Percentiles rank a stretch among this genome's conserved stretches.
Evolutionary conservation across 768 basidiomycete genomes (phyloP).

Genomic region (Mycena epipterygia): DNA sequence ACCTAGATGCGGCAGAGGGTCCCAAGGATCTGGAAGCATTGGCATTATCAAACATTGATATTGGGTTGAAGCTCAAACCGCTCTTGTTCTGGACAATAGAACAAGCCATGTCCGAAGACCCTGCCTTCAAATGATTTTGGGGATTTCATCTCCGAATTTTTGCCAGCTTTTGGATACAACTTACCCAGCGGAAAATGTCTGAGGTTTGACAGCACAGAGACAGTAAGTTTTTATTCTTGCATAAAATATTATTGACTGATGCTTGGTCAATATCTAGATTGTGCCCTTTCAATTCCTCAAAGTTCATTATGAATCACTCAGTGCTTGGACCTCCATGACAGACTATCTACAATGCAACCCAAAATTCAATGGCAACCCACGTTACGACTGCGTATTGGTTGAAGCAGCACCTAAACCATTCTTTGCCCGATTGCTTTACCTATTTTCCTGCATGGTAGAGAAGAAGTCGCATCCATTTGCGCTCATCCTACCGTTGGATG

Average conservation of each 20-base stretch:
- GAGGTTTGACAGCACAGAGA: not conserved
- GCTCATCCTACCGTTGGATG: not conserved
- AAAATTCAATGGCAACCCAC: slow-evolving; percentile 40
- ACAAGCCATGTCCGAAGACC: not conserved
- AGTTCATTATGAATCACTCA: too few species aligned
- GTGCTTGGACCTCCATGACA: too few species aligned
- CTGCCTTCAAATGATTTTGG: not conserved
- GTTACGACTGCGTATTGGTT: slow-evolving; percentile 25
- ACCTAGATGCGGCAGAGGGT: not conserved
- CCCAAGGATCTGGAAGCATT: slow-evolving; percentile 2
- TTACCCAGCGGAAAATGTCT: not conserved
- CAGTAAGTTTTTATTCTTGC: not conserved
- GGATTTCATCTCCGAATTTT: not conserved
- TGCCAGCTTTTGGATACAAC: not conserved
- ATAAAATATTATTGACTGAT: too few species aligned
- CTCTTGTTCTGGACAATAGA: not conserved
- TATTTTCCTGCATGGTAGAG: not conserved
- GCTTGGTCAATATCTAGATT: not conserved
- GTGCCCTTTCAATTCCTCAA: not conserved
- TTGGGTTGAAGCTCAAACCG: not conserved
- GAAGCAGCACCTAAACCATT: not conserved
- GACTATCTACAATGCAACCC: slow-evolving; percentile 44
- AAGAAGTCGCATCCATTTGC: not conserved
- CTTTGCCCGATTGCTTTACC: not conserved
- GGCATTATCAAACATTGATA: not conserved